Conservation (phyloP, 2,329 filamentous ascomycete genomes). For the Ophiosphaerella herpotricha region DNA sequence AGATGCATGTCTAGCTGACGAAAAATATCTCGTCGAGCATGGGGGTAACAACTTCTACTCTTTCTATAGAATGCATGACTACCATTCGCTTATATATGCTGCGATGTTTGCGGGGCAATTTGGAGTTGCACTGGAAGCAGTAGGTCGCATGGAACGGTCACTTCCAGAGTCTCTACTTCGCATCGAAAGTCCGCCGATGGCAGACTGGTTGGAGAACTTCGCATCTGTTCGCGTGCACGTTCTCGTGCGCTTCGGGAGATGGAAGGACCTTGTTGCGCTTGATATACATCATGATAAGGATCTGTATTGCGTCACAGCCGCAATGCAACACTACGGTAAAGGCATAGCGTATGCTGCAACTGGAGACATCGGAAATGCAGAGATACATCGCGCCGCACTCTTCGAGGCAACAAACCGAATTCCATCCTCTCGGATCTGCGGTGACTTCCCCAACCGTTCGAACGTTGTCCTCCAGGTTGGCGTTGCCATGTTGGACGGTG, state of each 20-base stretch:
- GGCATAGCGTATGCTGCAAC: conserved; percentile 68
- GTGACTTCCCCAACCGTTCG: conserved; percentile 71
- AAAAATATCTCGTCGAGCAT: conserved; percentile 63
- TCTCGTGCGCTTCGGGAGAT: conserved; percentile 72
- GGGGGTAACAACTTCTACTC: conserved; percentile 75
- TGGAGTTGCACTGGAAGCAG: conserved; percentile 64
- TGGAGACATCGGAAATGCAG: conserved; percentile 60
- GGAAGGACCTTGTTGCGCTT: conserved; percentile 67
- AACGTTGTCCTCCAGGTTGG: conserved; percentile 65
- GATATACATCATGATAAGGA: conserved; percentile 60
- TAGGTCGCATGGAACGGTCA: conserved; percentile 62
- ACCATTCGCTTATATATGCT: conserved; percentile 75
- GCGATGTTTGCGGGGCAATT: conserved; percentile 77
- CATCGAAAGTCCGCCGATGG: conserved; percentile 72
- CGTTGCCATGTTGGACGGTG: conserved; percentile 70
- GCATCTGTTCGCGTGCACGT: conserved; percentile 70
- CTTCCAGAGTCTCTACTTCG: conserved; percentile 68
- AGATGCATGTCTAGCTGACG: conserved; percentile 69
- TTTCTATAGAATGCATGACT: conserved; percentile 74
- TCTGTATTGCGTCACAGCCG: conserved; percentile 72
- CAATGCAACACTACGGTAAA: conserved; percentile 70
- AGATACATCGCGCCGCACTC: conserved; percentile 58
- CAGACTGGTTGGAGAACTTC: conserved; percentile 77
- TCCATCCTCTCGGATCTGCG: conserved; percentile 59
- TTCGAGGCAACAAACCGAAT: conserved; percentile 57